Evolutionary conservation across 2,329 filamentous ascomycete species (phyloP).

Genomic region (Cytospora leucostoma): DNA sequence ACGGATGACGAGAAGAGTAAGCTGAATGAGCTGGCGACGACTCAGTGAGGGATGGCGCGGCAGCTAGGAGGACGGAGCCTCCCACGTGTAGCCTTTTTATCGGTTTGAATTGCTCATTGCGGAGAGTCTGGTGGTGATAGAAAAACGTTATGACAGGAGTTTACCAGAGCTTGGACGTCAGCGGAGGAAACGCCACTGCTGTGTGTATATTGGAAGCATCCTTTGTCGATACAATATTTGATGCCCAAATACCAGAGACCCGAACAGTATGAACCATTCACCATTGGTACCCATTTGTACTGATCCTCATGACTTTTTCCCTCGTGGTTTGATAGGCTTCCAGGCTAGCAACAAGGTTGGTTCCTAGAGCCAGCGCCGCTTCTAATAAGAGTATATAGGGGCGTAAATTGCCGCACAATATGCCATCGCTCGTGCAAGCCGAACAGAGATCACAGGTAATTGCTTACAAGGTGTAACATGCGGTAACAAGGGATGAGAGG

Average conservation of each 20-base stretch:
- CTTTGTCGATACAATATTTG: conserved; percentile 20
- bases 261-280: background rate
- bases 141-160: background rate
- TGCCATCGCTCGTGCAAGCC: background rate
- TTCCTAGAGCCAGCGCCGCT: background rate
- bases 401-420: background rate
- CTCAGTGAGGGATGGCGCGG: conserved; percentile 28
- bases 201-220: background rate
- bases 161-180: background rate
- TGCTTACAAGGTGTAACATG: no score
- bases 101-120: background rate
- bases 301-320: background rate
- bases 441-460: background rate
- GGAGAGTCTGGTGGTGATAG: background rate
- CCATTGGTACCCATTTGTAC: background rate
- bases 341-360: background rate
- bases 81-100: background rate
- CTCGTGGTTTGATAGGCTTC: background rate
- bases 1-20: conserved; percentile 59
- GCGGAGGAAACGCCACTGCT: background rate
- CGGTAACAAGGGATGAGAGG: no score
- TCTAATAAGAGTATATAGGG: background rate
- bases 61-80: background rate
- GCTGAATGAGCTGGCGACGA: conserved; percentile 51
- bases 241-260: conserved; percentile 9